Conservation (phyloP, 257 asterid species). For the Solanum infundibuliforme region DNA sequence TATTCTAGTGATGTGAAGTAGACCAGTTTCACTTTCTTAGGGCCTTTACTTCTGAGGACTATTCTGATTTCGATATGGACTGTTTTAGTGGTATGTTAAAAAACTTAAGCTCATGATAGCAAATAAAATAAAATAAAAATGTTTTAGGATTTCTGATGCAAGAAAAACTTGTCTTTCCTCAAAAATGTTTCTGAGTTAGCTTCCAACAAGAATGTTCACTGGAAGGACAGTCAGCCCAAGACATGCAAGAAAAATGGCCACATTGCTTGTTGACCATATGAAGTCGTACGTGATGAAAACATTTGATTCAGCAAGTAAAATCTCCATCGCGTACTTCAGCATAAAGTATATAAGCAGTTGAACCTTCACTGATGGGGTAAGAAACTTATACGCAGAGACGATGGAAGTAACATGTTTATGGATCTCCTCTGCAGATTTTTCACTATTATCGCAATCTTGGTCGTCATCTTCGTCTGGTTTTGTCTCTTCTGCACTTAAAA, state of each 20-base stretch:
- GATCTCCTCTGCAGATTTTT: too few relatives aligned
- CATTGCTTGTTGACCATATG: conserved; percentile 70
- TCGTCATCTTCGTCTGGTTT: too few relatives aligned
- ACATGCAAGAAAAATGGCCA: conserved; percentile 38
- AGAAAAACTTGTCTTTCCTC: too few relatives aligned
- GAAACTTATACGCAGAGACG: conserved; percentile 11
- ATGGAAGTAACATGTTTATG: too few relatives aligned
- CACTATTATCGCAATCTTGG: too few relatives aligned
- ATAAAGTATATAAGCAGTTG: conserved; percentile 88
- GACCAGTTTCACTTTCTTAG: background rate
- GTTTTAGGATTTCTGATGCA: too few relatives aligned
- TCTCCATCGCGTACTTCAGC: conserved; percentile 94
- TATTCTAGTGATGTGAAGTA: background rate
- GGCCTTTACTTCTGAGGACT: background rate
- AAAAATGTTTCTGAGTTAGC: too few relatives aligned
- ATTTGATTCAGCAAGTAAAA: too few relatives aligned
- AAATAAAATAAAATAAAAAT: background rate
- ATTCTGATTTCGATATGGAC: background rate
- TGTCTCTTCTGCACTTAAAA: too few relatives aligned
- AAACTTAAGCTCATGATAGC: background rate
- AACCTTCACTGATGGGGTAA: conserved; percentile 95
- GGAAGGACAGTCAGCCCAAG: too few relatives aligned
- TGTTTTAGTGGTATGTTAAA: background rate
- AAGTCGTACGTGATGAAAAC: too few relatives aligned
- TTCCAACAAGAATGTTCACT: too few relatives aligned